Evolutionary conservation across 805 yeast genomes (phyloP), one percentile per base, ranked within the genome.

Genomic region (Metschnikowia gelsemii): DNA sequence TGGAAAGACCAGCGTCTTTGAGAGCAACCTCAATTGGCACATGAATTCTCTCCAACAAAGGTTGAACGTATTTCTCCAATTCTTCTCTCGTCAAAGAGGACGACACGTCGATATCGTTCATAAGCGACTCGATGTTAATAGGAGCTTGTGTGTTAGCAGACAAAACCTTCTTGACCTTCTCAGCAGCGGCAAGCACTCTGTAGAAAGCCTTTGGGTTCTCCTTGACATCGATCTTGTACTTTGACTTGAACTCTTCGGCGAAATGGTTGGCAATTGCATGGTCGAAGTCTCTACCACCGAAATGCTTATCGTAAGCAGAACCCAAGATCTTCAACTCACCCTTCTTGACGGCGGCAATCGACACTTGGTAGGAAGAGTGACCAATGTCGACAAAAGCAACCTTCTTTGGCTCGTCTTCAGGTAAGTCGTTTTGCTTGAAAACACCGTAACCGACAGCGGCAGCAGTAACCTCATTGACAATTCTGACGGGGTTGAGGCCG

Each of bases 371-470:
- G 37, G 96, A 80, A 32, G 98, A 88, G 76, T 93, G 96, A 57
- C 99, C 99, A 68, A 95, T 87, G 69, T 93, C 99, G 46, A 93
- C 82, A 59, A 93, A 87, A 37, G 95, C 97, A 56, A 93, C 85
- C 61, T 79, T 84, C 73, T 85, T 83, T 61, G 90, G 84, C 67
- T 84, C 85, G 58, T 87, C 96, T 68, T 89, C 98, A 59, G 98
- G 96, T 59, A 93, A 78, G 63, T 91, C 97, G 53, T 86, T 79
- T 31, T 70, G 71, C 80, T 93, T 90, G 84, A 93, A 93, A 47
- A 93, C 96, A 76, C 99, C 99, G 75, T 93, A 95, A 57, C 97
- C 95, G 52, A 93, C 96, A 59, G 97, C 98, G 48, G 99, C 99
- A 47, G 99, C 98, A 44, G 98, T 90, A 54, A 87, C 84, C 67